A percentile compares a stretch with the other conserved stretches of the same genome.
Conservation (phyloP, 768 basidiomycete genomes). For the Neoboletus brunneissimus region DNA sequence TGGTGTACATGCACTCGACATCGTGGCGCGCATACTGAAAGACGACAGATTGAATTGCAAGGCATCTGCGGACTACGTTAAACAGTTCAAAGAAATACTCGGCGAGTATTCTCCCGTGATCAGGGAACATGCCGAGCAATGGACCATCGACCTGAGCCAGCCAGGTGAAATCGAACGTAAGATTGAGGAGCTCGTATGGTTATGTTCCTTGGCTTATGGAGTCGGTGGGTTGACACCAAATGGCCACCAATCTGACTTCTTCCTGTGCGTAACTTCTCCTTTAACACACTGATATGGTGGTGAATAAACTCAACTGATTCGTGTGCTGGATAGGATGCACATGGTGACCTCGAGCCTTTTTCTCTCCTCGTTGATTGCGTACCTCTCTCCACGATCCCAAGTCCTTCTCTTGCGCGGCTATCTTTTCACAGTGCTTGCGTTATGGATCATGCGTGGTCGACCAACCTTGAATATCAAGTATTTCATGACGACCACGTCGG, state of each 20-base stretch:
- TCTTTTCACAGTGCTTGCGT: constrained; percentile 21
- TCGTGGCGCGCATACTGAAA: constrained; percentile 50
- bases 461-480: constrained; percentile 31
- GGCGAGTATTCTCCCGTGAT: neutral
- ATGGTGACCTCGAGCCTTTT: constrained; percentile 31
- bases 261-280: neutral
- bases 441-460: constrained; percentile 32
- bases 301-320: neutral
- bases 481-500: constrained; percentile 29
- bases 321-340: constrained; percentile 21
- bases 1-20: constrained; percentile 39
- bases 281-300: neutral
- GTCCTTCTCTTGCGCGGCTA: constrained; percentile 30
- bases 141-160: constrained; percentile 39
- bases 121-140: constrained; percentile 33
- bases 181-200: constrained; percentile 62
- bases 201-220: constrained; percentile 52
- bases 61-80: constrained; percentile 15
- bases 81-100: constrained; percentile 14
- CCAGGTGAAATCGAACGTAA: constrained; percentile 46
- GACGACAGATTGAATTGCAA: constrained; percentile 36
- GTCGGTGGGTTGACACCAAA: constrained; percentile 54
- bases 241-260: constrained; percentile 54
- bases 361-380: constrained; percentile 22
- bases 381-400: constrained; percentile 16